Percentiles rank a stretch among this genome's conserved stretches.
Evolutionary conservation across 2,329 filamentous ascomycete genomes (phyloP).

Genomic region (Diaporthe aspalathi): DNA sequence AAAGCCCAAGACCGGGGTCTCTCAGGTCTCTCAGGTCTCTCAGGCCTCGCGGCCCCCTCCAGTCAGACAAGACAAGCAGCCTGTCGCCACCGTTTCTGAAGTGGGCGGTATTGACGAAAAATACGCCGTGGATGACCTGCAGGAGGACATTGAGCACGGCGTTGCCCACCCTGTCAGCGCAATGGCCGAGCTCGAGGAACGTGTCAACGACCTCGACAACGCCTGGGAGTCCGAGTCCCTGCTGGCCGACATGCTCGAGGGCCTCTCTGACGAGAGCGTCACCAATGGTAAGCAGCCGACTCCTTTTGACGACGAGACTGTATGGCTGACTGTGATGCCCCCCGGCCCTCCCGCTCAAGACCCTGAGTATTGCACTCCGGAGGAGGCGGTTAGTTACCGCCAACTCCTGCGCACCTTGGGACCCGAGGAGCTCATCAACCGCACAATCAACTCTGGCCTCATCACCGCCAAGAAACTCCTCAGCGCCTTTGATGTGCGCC

Average conservation of each 20-base stretch:
- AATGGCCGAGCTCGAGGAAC: conserved; percentile 59
- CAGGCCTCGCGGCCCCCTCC: background rate
- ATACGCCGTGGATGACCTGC: conserved; percentile 32
- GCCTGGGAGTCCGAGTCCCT: conserved; percentile 74
- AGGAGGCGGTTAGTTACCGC: conserved; percentile 76
- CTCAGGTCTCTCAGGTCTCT: conserved; percentile 9
- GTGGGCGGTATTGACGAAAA: conserved; percentile 38
- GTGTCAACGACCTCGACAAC: conserved; percentile 63
- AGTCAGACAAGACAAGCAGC: conserved; percentile 23
- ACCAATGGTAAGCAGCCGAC: conserved; percentile 55
- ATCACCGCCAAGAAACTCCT: conserved; percentile 86
- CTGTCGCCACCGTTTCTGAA: conserved; percentile 31
- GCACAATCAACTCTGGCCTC: conserved; percentile 74
- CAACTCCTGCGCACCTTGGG: conserved; percentile 80
- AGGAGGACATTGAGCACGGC: conserved; percentile 40
- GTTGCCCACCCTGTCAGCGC: conserved; percentile 41
- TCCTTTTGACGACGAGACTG: conserved; percentile 37
- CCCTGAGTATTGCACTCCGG: conserved; percentile 70
- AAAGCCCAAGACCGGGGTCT: conserved; percentile 16
- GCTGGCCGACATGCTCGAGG: conserved; percentile 71
- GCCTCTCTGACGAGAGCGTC: conserved; percentile 63
- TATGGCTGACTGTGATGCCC: conserved; percentile 31
- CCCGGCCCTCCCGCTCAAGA: conserved; percentile 43
- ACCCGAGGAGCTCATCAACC: conserved; percentile 79
- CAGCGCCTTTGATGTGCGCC: conserved; percentile 84